Base-by-base conservation (phyloP, 495 filamentous ascomycete genomes). In the Penicillium herquei region DNA sequence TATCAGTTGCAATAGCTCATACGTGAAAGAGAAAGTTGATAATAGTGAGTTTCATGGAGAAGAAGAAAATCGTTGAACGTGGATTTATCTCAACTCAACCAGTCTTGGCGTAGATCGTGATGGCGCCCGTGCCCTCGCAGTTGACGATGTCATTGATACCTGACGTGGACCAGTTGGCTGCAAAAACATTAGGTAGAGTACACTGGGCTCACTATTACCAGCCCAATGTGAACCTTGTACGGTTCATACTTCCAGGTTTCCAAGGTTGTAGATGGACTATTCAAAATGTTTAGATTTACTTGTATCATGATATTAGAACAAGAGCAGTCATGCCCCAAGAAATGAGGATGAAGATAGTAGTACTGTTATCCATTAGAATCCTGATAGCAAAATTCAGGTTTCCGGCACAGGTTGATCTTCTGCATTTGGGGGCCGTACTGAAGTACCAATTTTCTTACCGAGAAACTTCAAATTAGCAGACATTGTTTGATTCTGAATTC, bases 81-180 rank as follows among this genome's bases (percentile, higher is more conserved):
- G 47, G 13, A 9, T 54, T 39, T 52, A 48, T 51, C 52, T 55
- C 49, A 55, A 47, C 46, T 39, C 34, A 32, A 18, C 21, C 21
- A 41, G 45, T 39, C 57, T 59, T 59, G 57, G 52, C 57, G 31
- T 35, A 43, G 56, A 58, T 53, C 51, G 42, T 42, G 34, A 55
- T 59, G 57, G 52, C 57, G 51, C 54, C 42, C 51, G 41, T 35
- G 42, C 17, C 41, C 39, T 7, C 6, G 9, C 34, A 37, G n/a
- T 34, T 34, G 13, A 9, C 21, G 10, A 7, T 49, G 17, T 26
- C 10, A 47, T 48, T 10, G 41, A 44, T 16, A 48, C 31, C 45
- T 48, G 41, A 48, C 21, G 45, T 48, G 33, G 7, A 48, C 45
- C 21, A 26, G 21, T 48, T 43, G 40, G 9, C 40, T n/a, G 21